phyloP scores from a whole-genome alignment of 805 yeast genomes.

The Metschnikowia borealis region DNA sequence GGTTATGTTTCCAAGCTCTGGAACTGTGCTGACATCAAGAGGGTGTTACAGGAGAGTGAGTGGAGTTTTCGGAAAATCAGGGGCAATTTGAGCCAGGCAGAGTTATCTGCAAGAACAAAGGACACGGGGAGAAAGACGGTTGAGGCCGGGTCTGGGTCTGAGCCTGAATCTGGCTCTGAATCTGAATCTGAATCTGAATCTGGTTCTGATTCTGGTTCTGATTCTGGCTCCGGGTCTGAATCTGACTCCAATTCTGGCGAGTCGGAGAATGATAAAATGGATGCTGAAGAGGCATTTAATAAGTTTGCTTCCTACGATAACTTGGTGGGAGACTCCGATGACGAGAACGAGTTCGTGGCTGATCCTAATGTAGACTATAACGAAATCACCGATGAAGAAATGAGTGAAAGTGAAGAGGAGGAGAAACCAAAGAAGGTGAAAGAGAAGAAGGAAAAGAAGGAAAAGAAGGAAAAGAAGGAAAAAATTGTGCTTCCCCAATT shows the following conservation, averaged over 20 bases:
- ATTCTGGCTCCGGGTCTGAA: neutral
- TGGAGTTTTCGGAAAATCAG: conserved; percentile 46
- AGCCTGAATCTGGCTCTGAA: conserved; percentile 14
- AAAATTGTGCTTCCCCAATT: conserved; percentile 57
- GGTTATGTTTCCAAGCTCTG: conserved; percentile 45
- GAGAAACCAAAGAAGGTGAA: conserved; percentile 18
- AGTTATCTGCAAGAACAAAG: conserved; percentile 23
- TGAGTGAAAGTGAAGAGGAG: neutral
- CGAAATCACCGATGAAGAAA: conserved; percentile 57
- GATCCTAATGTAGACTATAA: conserved; percentile 46
- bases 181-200: neutral
- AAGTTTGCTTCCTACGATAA: conserved; percentile 35
- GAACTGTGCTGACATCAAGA: conserved; percentile 41
- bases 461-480: conserved; percentile 20
- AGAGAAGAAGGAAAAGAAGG: conserved; percentile 24
- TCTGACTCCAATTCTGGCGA: neutral
- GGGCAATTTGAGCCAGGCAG: conserved; percentile 41
- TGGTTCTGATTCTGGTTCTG: neutral
- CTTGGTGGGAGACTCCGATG: conserved; percentile 43
- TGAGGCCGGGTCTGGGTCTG: conserved; percentile 16
- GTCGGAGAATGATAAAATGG: conserved; percentile 6
- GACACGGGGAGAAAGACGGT: conserved; percentile 18
- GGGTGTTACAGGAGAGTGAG: conserved; percentile 34
- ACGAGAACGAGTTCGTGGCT: conserved; percentile 29
- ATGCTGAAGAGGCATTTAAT: conserved; percentile 27